Evolutionary conservation across 2,329 filamentous ascomycete species (phyloP), one percentile per base, ranked within the genome.

Genomic region (Colletotrichum sp.): DNA sequence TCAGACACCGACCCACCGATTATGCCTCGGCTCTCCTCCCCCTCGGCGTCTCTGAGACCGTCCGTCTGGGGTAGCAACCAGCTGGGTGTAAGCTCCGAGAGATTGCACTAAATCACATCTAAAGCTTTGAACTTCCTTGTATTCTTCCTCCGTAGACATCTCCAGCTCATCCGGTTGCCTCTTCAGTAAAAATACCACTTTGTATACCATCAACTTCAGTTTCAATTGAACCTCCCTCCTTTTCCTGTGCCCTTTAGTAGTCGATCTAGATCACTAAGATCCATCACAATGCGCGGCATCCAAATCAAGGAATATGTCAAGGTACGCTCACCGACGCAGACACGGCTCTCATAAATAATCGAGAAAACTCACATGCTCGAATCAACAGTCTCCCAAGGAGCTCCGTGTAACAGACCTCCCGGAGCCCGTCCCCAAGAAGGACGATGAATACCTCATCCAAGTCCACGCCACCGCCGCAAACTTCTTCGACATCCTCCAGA

Each of bases 401-500:
- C 95, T 99, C 84, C 90, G 88, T 77, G 94, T 98, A 79, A 90
- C 92, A 21, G 89, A 92, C 26, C 90, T 98, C 16, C 92, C 95
- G 21, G 95, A 96, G 70, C 96, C 95, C 1, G 86, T 87, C 2
- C 95, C 96, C 2, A 88, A 89, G 10, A 85, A 92, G 36, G 88
- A 94, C 82, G 88, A 94, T 82, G 92, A 98, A 86, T 99, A 98
- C 84, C 89, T 98, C 78, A 94, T 99, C 83, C 91, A 93, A 82
- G 94, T 99, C 81, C 95, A 95, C 85, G 95, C 96, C 63, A 91
- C 94, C 1, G 96, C 95, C 24, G 95, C 95, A 81, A 99, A 99
- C 87, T 99, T 99, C 90, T 99, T 98, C 88, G 96, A 99, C 84
- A 94, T 98, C 74, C 92, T 99, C 71, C 96, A 99, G 83, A 95